Conservation (phyloP, 2,329 filamentous ascomycete genomes). For the Nemania sp. region DNA sequence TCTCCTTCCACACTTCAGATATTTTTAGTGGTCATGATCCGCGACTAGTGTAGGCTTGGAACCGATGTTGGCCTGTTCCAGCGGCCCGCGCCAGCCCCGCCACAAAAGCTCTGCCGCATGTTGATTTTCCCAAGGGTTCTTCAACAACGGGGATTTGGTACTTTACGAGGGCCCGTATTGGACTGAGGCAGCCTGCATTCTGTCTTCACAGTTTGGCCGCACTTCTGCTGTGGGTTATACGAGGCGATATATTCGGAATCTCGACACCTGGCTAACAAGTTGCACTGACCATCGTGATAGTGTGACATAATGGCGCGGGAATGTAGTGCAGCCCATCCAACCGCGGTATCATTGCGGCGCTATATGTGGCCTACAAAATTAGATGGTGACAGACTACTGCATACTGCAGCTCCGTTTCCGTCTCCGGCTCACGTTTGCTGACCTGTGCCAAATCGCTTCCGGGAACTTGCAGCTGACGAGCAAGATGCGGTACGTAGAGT, state of each 20-base stretch:
- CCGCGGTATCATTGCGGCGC: slow-evolving; percentile 4
- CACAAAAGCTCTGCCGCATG: slow-evolving; percentile 18
- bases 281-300: not conserved
- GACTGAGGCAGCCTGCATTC: slow-evolving; percentile 15
- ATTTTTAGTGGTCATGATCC: slow-evolving; percentile 9
- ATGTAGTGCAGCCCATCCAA: slow-evolving; percentile 4
- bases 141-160: slow-evolving; percentile 16
- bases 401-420: slow-evolving; percentile 4
- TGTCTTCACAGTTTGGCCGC: not conserved
- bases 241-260: not conserved
- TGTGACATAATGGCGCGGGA: slow-evolving; percentile 4
- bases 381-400: slow-evolving; percentile 5
- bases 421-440: slow-evolving; percentile 18
- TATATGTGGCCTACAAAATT: slow-evolving; percentile 9
- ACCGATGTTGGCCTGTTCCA: slow-evolving; percentile 23
- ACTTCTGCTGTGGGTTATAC: not conserved
- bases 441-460: slow-evolving; percentile 6
- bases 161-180: slow-evolving; percentile 14
- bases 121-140: slow-evolving; percentile 15
- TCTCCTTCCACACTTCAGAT: too few relatives aligned
- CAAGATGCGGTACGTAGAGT: slow-evolving; percentile 21
- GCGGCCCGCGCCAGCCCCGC: slow-evolving; percentile 26
- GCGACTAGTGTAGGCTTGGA: slow-evolving; percentile 21
- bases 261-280: not conserved
- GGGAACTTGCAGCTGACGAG: slow-evolving; percentile 17